Evolutionary conservation across 495 filamentous ascomycete genomes (phyloP), one percentile per base, ranked within the genome.

Genomic region (Lentithecium fluviatile): DNA sequence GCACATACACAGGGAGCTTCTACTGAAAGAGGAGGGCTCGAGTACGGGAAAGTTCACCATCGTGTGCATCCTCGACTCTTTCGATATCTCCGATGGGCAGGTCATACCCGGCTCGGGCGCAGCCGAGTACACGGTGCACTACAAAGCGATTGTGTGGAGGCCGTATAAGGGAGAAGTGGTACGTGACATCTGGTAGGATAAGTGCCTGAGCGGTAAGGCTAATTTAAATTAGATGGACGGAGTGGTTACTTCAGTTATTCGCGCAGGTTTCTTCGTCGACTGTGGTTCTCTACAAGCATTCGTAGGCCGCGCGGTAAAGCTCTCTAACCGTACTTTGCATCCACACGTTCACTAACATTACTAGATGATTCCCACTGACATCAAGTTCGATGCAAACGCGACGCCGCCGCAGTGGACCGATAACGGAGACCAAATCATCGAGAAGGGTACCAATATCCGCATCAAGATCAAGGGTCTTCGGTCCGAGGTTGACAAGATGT

Each of bases 161-260:
- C 94, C 94, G 10, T 99, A 97, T 80, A 89, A 90, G 69, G 91
- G 91, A 59, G 94, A 99, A 79, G 92, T 91, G 60, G 94, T 96
- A 82, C 71, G 88, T 78, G n/a, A 56, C 23, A 12, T 43, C 5
- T 43, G 11, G 20, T 50, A 34, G 24, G 20, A 25, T 34, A 36
- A 32, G 42, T 57, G 15, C 38, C 23, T 12, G n/a, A 50, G 23
- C 29, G 37, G 5, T 25, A 19, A 10, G 19, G 45, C 45, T 67
- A 56, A 58, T 38, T 6, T 12, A n/a, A 13, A 17, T 6, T 72
- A 96, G 91, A 85, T 96, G 46, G 94, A 98, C 79, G 91, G 89
- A 6, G 85, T 96, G 60, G 91, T 95, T 24, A 87, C 84, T 42
- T 90, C 87, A 2, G 90, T 98, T 52, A 93, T 96, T 68, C 84